Evolutionary conservation across 345 rosid species (phyloP).

Genomic region (Leavenworthia alabamica): DNA sequence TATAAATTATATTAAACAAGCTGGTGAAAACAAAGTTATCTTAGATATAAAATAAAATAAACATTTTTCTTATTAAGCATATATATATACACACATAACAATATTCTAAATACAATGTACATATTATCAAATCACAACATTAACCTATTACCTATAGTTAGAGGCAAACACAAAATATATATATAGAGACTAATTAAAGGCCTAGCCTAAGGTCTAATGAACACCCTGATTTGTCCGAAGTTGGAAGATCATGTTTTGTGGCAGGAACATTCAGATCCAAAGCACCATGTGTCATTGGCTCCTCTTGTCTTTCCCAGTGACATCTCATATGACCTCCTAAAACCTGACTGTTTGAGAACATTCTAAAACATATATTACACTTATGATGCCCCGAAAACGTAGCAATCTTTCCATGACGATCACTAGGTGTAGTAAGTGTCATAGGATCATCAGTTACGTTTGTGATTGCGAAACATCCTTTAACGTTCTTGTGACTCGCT

Average conservation of each 20-base stretch:
- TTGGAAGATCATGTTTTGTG: constrained; percentile 36
- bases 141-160: not conserved
- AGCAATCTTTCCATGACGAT: constrained; percentile 15
- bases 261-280: constrained; percentile 74
- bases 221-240: constrained; percentile 38
- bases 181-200: constrained; percentile 36
- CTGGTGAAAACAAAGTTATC: constrained; percentile 13
- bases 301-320: constrained; percentile 62
- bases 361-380: constrained; percentile 56
- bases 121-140: constrained; percentile 13
- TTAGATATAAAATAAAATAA: not conserved
- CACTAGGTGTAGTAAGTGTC: constrained; percentile 10
- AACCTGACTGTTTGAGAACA: constrained; percentile 65
- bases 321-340: constrained; percentile 77
- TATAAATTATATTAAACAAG: constrained; percentile 8
- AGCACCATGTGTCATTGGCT: constrained; percentile 25
- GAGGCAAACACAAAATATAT: constrained; percentile 4
- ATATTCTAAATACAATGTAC: not conserved
- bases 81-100: constrained; percentile 10
- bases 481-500: constrained; percentile 79
- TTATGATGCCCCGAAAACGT: constrained; percentile 39
- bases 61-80: constrained; percentile 7
- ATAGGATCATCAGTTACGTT: constrained; percentile 33
- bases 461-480: constrained; percentile 66
- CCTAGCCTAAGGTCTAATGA: constrained; percentile 71